These are phyloP conservation scores for Komagataella mondaviorum DNA, from an alignment of 805 yeast species.

Conservation along the genomic window DNA sequence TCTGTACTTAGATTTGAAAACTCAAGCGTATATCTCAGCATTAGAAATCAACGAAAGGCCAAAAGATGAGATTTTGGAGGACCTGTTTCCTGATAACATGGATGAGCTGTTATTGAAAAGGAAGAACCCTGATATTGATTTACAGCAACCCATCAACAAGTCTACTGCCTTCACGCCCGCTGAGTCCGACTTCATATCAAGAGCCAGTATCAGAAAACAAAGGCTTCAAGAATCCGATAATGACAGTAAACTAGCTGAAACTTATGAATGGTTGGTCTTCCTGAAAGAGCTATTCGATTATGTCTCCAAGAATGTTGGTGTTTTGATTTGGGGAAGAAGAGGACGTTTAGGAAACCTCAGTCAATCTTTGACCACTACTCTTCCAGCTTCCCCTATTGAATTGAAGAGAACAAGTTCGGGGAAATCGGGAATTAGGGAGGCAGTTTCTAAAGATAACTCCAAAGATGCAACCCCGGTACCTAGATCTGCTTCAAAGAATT, in stretches of 20 bases:
- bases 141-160: conserved; percentile 18
- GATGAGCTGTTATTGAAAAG: conserved; percentile 31
- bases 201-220: conserved; percentile 62
- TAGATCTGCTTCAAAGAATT: not conserved
- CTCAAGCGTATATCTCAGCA: conserved; percentile 91
- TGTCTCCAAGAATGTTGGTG: conserved; percentile 60
- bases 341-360: conserved; percentile 8
- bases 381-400: conserved; percentile 1
- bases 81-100: conserved; percentile 58
- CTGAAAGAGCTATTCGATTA: conserved; percentile 70
- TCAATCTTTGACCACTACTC: conserved; percentile 1
- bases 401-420: not conserved
- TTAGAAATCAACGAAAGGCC: conserved; percentile 51
- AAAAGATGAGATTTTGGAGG: conserved; percentile 54
- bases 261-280: conserved; percentile 79
- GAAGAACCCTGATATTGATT: conserved; percentile 17
- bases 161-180: conserved; percentile 44
- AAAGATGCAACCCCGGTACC: not conserved
- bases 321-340: conserved; percentile 56
- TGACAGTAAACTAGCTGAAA: conserved; percentile 44
- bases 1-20: conserved; percentile 74
- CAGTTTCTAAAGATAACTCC: not conserved
- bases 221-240: conserved; percentile 33
- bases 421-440: not conserved
- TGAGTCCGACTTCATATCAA: conserved; percentile 64